Conservation (phyloP, 108 stramenopile species). For the Cyclostephanos invisitatus region DNA sequence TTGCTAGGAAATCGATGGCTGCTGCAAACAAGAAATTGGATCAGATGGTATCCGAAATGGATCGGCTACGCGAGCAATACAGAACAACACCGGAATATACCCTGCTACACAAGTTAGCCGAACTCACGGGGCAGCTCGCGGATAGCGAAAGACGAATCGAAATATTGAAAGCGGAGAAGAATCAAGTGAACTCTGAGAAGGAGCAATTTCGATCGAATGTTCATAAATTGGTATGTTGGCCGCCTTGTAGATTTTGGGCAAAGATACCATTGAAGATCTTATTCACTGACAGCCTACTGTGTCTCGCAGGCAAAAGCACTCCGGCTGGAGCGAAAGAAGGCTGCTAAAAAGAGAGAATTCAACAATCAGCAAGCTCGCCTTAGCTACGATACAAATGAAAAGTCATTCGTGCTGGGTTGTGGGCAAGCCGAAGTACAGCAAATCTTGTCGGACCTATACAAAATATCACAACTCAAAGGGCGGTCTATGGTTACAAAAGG, state of each 20-base stretch:
- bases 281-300: not conserved
- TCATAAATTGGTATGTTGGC: conserved; percentile 39
- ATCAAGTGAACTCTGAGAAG: conserved; percentile 35
- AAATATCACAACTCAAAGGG: conserved; percentile 22
- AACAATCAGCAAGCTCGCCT: conserved; percentile 39
- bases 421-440: conserved; percentile 37
- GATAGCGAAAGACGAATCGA: conserved; percentile 49
- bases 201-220: conserved; percentile 53
- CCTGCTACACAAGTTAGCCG: conserved; percentile 44
- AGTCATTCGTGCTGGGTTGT: conserved; percentile 37
- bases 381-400: conserved; percentile 36
- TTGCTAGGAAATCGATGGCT: conserved; percentile 37
- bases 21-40: conserved; percentile 39
- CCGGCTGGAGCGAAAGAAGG: conserved; percentile 35
- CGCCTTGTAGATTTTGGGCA: not conserved
- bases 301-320: conserved; percentile 36
- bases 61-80: conserved; percentile 39
- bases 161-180: conserved; percentile 35
- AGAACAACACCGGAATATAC: conserved; percentile 45
- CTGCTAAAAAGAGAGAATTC: conserved; percentile 22
- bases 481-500: not conserved
- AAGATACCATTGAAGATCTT: not conserved
- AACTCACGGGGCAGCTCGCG: conserved; percentile 47
- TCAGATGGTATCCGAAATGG: conserved; percentile 39
- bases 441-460: conserved; percentile 35